Conservation (phyloP, 1,139 yeast species). For the Yamadazyma diospyri region DNA sequence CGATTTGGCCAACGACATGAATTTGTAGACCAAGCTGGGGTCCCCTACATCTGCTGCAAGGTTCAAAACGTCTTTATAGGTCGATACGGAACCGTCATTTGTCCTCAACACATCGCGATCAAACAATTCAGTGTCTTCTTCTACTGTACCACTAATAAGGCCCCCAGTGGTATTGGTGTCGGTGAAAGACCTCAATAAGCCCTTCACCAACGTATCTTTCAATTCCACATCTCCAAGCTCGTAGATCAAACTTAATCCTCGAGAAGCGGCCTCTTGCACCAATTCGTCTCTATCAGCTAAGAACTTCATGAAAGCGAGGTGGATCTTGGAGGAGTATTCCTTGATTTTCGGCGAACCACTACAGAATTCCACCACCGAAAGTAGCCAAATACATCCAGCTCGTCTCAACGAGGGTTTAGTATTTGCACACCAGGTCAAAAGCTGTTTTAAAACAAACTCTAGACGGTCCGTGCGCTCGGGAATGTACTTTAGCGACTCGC, state of each 20-base stretch:
- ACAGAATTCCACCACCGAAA: slow-evolving; percentile 76
- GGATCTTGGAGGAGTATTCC: slow-evolving; percentile 53
- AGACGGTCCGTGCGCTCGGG: slow-evolving; percentile 24
- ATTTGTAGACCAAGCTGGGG: slow-evolving; percentile 88
- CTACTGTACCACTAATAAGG: slow-evolving; percentile 64
- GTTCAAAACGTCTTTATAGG: slow-evolving; percentile 79
- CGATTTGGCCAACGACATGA: slow-evolving; percentile 87
- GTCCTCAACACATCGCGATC: slow-evolving; percentile 79
- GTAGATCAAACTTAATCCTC: slow-evolving; percentile 80
- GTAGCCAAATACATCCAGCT: slow-evolving; percentile 82
- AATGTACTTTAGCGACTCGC: slow-evolving; percentile 18
- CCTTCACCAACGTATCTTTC: slow-evolving; percentile 70
- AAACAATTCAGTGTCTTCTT: slow-evolving; percentile 78
- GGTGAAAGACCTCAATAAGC: slow-evolving; percentile 76
- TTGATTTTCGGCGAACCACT: slow-evolving; percentile 45
- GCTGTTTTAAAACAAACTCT: slow-evolving; percentile 36
- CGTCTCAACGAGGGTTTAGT: slow-evolving; percentile 74
- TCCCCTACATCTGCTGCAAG: slow-evolving; percentile 95
- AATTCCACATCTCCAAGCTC: slow-evolving; percentile 70
- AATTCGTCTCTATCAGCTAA: slow-evolving; percentile 78
- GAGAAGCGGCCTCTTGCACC: slow-evolving; percentile 85
- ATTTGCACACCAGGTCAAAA: slow-evolving; percentile 52
- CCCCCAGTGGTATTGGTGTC: slow-evolving; percentile 53
- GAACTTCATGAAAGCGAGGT: slow-evolving; percentile 68
- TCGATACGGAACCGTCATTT: slow-evolving; percentile 81